Base-by-base conservation (phyloP, 2,329 filamentous ascomycete genomes). In the Epichloe festucae region DNA sequence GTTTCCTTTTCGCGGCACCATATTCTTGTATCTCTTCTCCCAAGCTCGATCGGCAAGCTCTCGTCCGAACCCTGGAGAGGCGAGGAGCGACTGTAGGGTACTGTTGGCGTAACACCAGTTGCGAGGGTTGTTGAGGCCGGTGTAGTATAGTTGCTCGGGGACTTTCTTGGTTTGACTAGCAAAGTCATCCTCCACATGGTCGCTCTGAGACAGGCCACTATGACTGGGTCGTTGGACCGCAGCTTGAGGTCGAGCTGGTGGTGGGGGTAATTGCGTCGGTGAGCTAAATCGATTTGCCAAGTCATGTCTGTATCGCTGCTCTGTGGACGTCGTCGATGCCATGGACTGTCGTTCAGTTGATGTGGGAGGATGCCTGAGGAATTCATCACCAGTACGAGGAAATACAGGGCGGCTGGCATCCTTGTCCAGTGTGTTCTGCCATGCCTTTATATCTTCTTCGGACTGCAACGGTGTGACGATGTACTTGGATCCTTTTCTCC, bases 41-140 rank as follows among this genome's bases (percentile, higher is more conserved):
- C 79, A 75, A 67, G 77, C 60, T 63, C 65, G 66, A 63, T 78
- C 68, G 68, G 87, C 61, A 63, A 85, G 62, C 71, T 84, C 71
- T 69, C 81, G 64, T 68, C 78, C 71, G 76, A 95, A 76, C 69
- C 80, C 68, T 62, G 79, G 63, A 1, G 89, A 91, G 2, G 83
- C 84, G 53, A 87, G 85, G 17, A 96, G 71, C 54, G 85, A 86
- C 66, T 97, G 91, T 27, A 97, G 73, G 0, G 84, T 84, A n/a
- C 88, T 84, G 66, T 95, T 96, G 74, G 93, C 89, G 63, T 95
- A 96, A 65, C 91, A 96, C 57, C 86, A 90, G 46, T 85, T 84
- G 1, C 82, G 80, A 41, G 89, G 87, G 59, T 96, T 96, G 53
- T 81, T 71, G 12, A 96, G 74, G 0, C 91, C 90, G 11, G 87